phyloP scores from a whole-genome alignment of 108 stramenopile species.

The Skeletonema menzelii region DNA sequence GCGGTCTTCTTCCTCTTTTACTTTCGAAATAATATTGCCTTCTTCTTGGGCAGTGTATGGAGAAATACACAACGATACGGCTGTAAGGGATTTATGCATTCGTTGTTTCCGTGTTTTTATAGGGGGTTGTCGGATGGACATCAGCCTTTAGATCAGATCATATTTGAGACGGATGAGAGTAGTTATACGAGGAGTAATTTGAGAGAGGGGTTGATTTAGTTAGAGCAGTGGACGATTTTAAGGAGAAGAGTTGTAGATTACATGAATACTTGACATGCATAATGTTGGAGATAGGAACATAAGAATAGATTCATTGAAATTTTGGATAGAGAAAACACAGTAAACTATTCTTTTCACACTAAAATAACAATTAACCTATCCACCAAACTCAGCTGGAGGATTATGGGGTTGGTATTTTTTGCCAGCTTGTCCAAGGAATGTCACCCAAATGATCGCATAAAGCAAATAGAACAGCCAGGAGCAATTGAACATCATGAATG shows the following conservation, averaged over 20 bases:
- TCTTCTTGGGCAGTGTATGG: slow-evolving; percentile 33
- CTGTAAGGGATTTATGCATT: slow-evolving; percentile 28
- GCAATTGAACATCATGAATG: slow-evolving; percentile 82
- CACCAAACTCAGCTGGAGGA: not conserved
- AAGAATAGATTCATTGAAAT: not conserved
- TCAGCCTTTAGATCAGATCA: slow-evolving; percentile 42
- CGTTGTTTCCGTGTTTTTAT: slow-evolving; percentile 27
- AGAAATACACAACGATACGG: slow-evolving; percentile 38
- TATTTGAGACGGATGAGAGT: slow-evolving; percentile 34
- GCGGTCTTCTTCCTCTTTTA: slow-evolving; percentile 20
- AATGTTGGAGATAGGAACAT: not conserved
- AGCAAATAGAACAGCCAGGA: slow-evolving; percentile 73
- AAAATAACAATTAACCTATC: not conserved
- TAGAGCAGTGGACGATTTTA: not conserved
- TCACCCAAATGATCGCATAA: slow-evolving; percentile 73
- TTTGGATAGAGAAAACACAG: not conserved
- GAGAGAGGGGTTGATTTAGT: not conserved
- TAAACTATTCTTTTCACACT: not conserved
- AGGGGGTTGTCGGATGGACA: slow-evolving; percentile 4
- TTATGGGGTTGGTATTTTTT: not conserved
- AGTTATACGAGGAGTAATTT: slow-evolving; percentile 4
- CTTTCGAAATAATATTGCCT: slow-evolving; percentile 30
- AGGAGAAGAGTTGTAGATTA: not conserved
- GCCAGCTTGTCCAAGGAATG: slow-evolving; percentile 51
- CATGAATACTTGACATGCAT: not conserved